Conservation (phyloP, 2,329 filamentous ascomycete genomes). For the Penicillium sp. region DNA sequence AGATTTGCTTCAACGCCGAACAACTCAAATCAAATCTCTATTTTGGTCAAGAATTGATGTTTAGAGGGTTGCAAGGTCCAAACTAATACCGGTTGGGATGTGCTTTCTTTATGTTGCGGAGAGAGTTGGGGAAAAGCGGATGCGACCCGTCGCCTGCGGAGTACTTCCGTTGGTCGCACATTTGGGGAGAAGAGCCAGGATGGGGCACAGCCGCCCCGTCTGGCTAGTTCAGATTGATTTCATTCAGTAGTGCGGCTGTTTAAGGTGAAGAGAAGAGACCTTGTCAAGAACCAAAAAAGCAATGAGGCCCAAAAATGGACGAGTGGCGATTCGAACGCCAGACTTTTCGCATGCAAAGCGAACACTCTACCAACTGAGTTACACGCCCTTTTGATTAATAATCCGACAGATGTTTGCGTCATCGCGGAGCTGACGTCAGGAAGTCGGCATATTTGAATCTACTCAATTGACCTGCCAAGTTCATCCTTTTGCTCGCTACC, state of each 20-base stretch:
- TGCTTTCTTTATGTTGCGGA: constrained; percentile 6
- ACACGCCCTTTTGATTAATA: constrained; percentile 12
- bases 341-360: constrained; percentile 25
- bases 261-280: background rate
- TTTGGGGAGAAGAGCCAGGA: background rate
- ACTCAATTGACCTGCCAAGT: too few relatives aligned
- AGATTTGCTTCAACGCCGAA: too few relatives aligned
- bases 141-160: constrained; percentile 3
- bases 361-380: constrained; percentile 25
- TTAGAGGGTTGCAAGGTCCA: background rate
- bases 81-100: background rate
- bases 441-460: too few relatives aligned
- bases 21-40: background rate
- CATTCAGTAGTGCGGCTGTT: background rate
- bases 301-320: constrained; percentile 9
- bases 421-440: background rate
- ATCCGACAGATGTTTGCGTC: background rate
- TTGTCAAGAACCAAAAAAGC: background rate
- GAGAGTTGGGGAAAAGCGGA: background rate
- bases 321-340: constrained; percentile 21
- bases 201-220: background rate
- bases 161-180: background rate
- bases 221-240: background rate
- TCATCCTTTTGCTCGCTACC: too few relatives aligned
- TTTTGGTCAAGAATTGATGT: background rate